Percentiles rank a stretch among this genome's conserved stretches.
Evolutionary conservation across 371 early-diverging fungal genomes (phyloP).

Genomic region (Haplosporangium sp.): DNA sequence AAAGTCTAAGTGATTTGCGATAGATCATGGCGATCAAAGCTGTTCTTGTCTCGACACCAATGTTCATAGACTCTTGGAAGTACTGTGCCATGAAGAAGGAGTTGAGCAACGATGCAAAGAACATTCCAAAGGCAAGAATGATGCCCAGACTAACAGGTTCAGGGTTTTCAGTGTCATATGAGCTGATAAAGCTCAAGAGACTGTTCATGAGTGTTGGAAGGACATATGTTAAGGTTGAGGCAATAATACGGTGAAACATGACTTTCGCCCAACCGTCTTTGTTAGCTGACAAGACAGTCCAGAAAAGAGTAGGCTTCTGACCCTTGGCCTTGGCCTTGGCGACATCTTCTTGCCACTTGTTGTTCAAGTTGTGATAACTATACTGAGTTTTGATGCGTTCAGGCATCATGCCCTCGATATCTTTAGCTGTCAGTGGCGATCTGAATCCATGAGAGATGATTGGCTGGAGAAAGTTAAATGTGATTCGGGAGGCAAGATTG

Average conservation of each 20-base stretch:
- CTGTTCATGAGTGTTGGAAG: conserved; percentile 25
- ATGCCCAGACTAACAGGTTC: conserved; percentile 42
- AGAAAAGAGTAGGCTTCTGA: conserved; percentile 25
- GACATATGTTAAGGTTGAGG: conserved; percentile 40
- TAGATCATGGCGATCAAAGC: conserved; percentile 67
- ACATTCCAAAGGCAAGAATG: conserved; percentile 55
- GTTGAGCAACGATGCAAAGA: conserved; percentile 40
- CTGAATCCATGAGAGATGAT: conserved; percentile 36
- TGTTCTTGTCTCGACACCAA: conserved; percentile 60
- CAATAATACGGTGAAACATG: conserved; percentile 35
- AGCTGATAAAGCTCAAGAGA: conserved; percentile 32
- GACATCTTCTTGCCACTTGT: conserved; percentile 23
- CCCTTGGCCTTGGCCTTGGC: conserved; percentile 26
- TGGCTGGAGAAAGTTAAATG: conserved; percentile 43
- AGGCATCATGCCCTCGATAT: conserved; percentile 46
- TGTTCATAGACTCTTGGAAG: conserved; percentile 51
- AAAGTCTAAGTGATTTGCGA: conserved; percentile 68
- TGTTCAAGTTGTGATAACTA: conserved; percentile 15
- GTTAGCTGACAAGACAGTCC: conserved; percentile 28
- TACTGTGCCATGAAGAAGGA: conserved; percentile 52
- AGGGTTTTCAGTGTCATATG: conserved; percentile 19
- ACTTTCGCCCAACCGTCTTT: conserved; percentile 23
- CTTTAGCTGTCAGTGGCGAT: conserved; percentile 22
- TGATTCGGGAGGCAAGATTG: conserved; percentile 35
- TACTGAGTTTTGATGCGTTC: conserved; percentile 23